These are phyloP conservation scores for Sphaerosporella brunnea DNA, from an alignment of 495 filamentous ascomycete genomes.

Conservation along the genomic window DNA sequence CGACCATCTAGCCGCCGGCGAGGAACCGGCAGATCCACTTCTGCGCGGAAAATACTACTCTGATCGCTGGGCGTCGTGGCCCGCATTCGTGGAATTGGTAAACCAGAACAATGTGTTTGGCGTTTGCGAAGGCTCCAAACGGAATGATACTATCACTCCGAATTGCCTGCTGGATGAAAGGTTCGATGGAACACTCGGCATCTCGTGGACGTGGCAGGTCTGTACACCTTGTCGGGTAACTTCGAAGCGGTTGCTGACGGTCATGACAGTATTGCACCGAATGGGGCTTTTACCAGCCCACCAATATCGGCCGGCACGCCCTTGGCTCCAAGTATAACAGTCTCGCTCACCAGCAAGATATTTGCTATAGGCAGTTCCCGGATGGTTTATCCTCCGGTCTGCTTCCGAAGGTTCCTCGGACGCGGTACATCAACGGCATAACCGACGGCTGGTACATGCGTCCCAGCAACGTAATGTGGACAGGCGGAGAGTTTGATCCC, in stretches of 20 bases:
- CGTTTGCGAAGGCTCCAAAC: constrained; percentile 26
- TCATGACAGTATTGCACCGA: constrained; percentile 34
- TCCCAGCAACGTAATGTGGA: constrained; percentile 41
- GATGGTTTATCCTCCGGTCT: constrained; percentile 30
- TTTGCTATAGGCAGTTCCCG: constrained; percentile 39
- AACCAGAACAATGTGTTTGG: constrained; percentile 29
- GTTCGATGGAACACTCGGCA: constrained; percentile 27
- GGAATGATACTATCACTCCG: constrained; percentile 7
- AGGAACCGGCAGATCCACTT: neutral
- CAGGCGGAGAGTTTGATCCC: constrained; percentile 40
- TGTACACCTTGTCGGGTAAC: neutral
- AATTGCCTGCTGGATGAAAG: constrained; percentile 31
- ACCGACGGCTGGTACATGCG: constrained; percentile 41
- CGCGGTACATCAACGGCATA: constrained; percentile 28
- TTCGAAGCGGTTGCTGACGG: neutral
- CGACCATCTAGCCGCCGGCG: constrained; percentile 29
- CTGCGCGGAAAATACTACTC: constrained; percentile 27
- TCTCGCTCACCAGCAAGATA: constrained; percentile 33
- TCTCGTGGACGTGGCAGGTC: constrained; percentile 41
- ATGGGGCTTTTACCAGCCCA: constrained; percentile 38
- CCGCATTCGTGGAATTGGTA: constrained; percentile 28
- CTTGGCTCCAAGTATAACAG: constrained; percentile 37
- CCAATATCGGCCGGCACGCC: constrained; percentile 32
- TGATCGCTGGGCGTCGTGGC: constrained; percentile 34
- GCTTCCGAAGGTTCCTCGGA: constrained; percentile 30